Evolutionary conservation across 1,139 yeast genomes (phyloP), one percentile per base, ranked within the genome.

Genomic region (Yamadazyma sp.): DNA sequence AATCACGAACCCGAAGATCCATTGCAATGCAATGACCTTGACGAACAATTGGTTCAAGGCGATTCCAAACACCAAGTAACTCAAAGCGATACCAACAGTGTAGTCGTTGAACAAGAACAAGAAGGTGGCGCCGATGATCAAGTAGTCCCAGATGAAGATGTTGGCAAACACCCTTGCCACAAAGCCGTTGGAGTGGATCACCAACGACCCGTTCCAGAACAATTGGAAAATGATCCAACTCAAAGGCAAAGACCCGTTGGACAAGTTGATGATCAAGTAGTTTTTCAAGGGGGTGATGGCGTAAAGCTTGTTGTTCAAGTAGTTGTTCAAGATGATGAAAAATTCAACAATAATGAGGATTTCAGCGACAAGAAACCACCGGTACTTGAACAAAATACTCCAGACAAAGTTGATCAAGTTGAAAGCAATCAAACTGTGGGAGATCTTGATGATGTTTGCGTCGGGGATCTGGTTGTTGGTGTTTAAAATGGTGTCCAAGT

Each of bases 171-270:
- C 64, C 45, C 94, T 71, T n/a, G 87, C 81, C 25, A 76, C 66
- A 23, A 83, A 60, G 30, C 77, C 69, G 55, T 78, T 81, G 50
- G 79, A 73, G 42, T 66, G 71, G 54, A 80, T 65, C 59, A 79
- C 64, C 23, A 82, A 83, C 3, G 95, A 91, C 28, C 95, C 94
- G 54, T 84, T 84, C 95, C 95, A 86, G 66, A 86, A 83, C 31
- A 87, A 59, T 20, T 80, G 83, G 56, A 79, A 83, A 46, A 84
- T 59, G 29, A 82, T 64, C 95, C 95, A 87, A 20, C 87, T 71
- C 40, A 85, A 61, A 24, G 95, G 94, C 53, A 85, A 52, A 1
- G 91, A 87, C 44, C 80, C 84, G 81, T 45, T 69, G 66, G 44
- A 36, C 15, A 41, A 49, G 33, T 47, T 46, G n/a, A 47, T 45